These are phyloP conservation scores for Clarireedia paspali DNA, from an alignment of 2,329 filamentous ascomycete species.

Conservation along the genomic window DNA sequence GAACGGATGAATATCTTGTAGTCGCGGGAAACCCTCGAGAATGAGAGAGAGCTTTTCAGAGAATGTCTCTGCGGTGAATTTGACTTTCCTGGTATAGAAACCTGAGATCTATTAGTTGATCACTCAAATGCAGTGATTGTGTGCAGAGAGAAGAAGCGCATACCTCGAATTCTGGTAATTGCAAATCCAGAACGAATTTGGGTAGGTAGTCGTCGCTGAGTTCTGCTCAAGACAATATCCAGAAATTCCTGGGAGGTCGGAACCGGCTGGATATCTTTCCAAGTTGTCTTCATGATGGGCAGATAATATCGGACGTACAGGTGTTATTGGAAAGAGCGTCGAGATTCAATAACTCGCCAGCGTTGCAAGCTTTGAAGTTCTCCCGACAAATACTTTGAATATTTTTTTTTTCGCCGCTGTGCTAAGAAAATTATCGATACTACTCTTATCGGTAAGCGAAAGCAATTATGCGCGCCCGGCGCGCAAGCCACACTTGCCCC, in stretches of 20 bases:
- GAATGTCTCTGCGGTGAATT: conserved; percentile 96
- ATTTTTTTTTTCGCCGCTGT: conserved; percentile 7
- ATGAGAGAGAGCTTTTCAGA: conserved; percentile 87
- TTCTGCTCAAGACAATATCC: conserved; percentile 91
- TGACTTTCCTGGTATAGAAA: conserved; percentile 97
- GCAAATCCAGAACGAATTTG: conserved; percentile 96
- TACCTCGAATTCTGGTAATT: conserved; percentile 79
- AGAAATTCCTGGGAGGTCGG: conserved; percentile 93
- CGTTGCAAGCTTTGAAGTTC: conserved; percentile 3
- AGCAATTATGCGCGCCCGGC: background rate
- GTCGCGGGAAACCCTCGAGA: conserved; percentile 83
- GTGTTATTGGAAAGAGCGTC: background rate
- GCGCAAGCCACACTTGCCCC: too few relatives aligned
- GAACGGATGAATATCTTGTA: conserved; percentile 94
- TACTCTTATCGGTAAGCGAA: conserved; percentile 11
- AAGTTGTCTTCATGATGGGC: conserved; percentile 52
- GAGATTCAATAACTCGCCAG: conserved; percentile 3
- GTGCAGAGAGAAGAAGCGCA: conserved; percentile 7
- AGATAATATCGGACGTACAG: conserved; percentile 6
- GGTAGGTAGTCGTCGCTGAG: conserved; percentile 85
- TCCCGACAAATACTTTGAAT: conserved; percentile 10
- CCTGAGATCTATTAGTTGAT: conserved; percentile 37
- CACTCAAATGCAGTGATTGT: background rate
- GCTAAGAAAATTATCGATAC: conserved; percentile 4
- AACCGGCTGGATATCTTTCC: conserved; percentile 77